These are phyloP conservation scores for Phalaenopsis hybrid DNA, from an alignment of 116 monocot species.

Conservation along the genomic window DNA sequence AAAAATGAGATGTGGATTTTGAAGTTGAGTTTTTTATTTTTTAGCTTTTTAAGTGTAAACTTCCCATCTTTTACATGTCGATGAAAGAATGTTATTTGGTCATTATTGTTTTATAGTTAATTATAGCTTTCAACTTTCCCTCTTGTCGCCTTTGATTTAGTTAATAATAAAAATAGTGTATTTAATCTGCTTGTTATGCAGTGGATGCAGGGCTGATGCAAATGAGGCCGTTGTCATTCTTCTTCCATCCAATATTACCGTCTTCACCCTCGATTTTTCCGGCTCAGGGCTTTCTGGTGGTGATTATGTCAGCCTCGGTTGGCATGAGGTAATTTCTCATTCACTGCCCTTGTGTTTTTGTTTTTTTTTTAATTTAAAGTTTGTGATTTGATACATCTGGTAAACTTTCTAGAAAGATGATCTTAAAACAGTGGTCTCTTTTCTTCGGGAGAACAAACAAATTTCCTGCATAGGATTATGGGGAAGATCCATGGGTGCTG, in stretches of 20 bases:
- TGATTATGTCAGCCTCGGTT: slow-evolving; percentile 99
- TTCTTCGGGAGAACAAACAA: slow-evolving; percentile 67
- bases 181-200: slow-evolving; percentile 25
- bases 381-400: not conserved
- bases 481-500: slow-evolving; percentile 99
- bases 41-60: not conserved
- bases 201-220: slow-evolving; percentile 98
- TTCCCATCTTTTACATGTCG: not conserved
- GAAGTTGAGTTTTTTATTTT: not conserved
- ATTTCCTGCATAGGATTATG: slow-evolving; percentile 91
- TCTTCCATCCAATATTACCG: slow-evolving; percentile 96
- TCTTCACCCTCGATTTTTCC: slow-evolving; percentile 97
- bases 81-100: not conserved
- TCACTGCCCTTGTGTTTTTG: not conserved
- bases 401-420: slow-evolving; percentile 71
- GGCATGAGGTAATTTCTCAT: slow-evolving; percentile 76
- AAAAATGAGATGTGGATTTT: not conserved
- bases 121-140: not conserved
- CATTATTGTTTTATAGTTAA: not conserved
- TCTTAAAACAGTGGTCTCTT: slow-evolving; percentile 73
- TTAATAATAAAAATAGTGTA: not conserved
- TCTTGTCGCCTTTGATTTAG: not conserved
- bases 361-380: slow-evolving; percentile 2
- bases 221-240: slow-evolving; percentile 94
- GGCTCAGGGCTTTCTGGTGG: slow-evolving; percentile 95